Percentiles rank a stretch among this genome's conserved stretches.
These are phyloP conservation scores for Baorangia bicolor DNA, from an alignment of 768 basidiomycete species.

Conservation along the genomic window DNA sequence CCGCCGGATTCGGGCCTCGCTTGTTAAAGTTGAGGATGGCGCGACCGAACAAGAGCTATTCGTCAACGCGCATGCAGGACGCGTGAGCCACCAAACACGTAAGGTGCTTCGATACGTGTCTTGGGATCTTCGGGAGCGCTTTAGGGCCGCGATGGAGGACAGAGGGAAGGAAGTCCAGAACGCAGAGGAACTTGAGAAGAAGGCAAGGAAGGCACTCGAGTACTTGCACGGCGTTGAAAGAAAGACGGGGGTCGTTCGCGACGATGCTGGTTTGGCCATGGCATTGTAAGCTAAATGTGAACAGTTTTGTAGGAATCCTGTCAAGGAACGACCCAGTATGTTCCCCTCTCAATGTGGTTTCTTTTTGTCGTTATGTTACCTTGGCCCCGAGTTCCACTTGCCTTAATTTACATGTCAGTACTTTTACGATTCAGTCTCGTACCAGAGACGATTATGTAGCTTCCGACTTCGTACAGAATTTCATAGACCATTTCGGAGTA, in stretches of 20 bases:
- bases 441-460: conserved; percentile 8
- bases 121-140: conserved; percentile 87
- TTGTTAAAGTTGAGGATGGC: conserved; percentile 47
- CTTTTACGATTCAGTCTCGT: conserved; percentile 11
- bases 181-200: conserved; percentile 73
- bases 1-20: conserved; percentile 68
- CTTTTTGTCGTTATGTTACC: conserved; percentile 6
- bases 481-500: background rate
- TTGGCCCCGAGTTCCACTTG: conserved; percentile 2
- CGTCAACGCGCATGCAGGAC: conserved; percentile 61
- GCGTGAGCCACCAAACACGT: conserved; percentile 82
- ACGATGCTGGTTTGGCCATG: conserved; percentile 21
- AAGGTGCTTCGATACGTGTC: conserved; percentile 90
- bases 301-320: background rate
- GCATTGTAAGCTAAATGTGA: conserved; percentile 4
- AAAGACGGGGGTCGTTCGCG: conserved; percentile 43
- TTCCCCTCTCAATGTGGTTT: background rate
- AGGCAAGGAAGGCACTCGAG: conserved; percentile 65
- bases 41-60: conserved; percentile 56
- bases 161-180: conserved; percentile 70
- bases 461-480: background rate
- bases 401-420: conserved; percentile 12
- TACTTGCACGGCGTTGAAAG: conserved; percentile 60
- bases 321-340: background rate
- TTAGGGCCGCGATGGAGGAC: conserved; percentile 79